Conservation (phyloP, 2,329 filamentous ascomycete genomes). For the Pseudogymnoascus sp. region DNA sequence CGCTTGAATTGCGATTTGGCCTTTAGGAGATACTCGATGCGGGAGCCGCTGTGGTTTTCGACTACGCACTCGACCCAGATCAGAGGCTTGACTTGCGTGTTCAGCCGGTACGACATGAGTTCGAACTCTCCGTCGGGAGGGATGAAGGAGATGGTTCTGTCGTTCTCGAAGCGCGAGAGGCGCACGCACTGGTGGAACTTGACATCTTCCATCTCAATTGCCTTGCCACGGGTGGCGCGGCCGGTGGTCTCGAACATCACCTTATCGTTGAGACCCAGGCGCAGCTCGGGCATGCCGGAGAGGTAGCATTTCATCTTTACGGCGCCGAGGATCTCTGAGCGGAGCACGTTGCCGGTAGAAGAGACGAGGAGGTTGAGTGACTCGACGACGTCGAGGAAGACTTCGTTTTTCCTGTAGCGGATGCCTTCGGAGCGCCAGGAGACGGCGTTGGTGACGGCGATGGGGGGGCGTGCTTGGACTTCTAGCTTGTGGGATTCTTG, state of each 20-base stretch:
- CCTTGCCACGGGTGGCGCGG: slow-evolving; percentile 85
- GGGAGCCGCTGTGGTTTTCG: slow-evolving; percentile 86
- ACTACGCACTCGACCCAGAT: slow-evolving; percentile 99
- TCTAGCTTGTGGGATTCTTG: slow-evolving; percentile 99
- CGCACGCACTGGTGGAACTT: slow-evolving; percentile 99
- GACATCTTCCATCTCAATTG: slow-evolving; percentile 99
- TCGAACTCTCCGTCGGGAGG: slow-evolving; percentile 98
- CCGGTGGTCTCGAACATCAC: slow-evolving; percentile 99
- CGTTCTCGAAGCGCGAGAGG: slow-evolving; percentile 93
- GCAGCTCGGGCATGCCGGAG: slow-evolving; percentile 93
- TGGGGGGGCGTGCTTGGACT: slow-evolving; percentile 88
- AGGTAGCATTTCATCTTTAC: slow-evolving; percentile 99
- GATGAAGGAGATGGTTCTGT: slow-evolving; percentile 97
- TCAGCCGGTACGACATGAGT: slow-evolving; percentile 97
- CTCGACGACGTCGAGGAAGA: slow-evolving; percentile 96
- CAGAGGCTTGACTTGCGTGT: slow-evolving; percentile 95
- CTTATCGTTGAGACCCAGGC: slow-evolving; percentile 93
- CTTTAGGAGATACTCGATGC: slow-evolving; percentile 99
- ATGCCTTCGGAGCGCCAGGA: slow-evolving; percentile 98
- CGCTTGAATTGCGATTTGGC: slow-evolving; percentile 97
- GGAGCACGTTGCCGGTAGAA: slow-evolving; percentile 85
- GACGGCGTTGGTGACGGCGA: slow-evolving; percentile 96
- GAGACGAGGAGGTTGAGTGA: slow-evolving; percentile 93
- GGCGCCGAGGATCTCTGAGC: slow-evolving; percentile 91
- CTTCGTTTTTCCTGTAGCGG: slow-evolving; percentile 97